A percentile compares a stretch with the other conserved stretches of the same genome.
These are phyloP conservation scores for Vinca minor DNA, from an alignment of 257 asterid species.

Conservation along the genomic window DNA sequence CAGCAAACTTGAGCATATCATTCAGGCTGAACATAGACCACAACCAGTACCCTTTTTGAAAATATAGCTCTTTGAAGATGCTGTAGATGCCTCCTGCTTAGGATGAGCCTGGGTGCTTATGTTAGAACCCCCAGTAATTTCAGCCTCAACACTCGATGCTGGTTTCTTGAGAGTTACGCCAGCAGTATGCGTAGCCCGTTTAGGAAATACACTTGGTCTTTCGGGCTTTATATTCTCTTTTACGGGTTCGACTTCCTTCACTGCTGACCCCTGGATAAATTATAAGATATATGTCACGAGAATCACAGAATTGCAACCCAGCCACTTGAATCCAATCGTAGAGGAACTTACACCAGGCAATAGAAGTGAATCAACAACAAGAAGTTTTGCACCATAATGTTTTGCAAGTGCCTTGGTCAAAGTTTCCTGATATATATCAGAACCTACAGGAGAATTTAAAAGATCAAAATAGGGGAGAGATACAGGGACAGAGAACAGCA, in stretches of 20 bases:
- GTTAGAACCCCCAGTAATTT: slow-evolving; percentile 55
- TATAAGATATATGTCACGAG: not conserved
- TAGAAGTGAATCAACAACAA: slow-evolving; percentile 55
- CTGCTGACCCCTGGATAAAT: slow-evolving; percentile 46
- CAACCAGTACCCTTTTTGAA: slow-evolving; percentile 53
- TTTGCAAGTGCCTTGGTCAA: slow-evolving; percentile 72
- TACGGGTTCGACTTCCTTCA: slow-evolving; percentile 53
- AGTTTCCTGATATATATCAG: slow-evolving; percentile 84
- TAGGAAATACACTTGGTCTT: slow-evolving; percentile 47
- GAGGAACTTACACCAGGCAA: slow-evolving; percentile 65
- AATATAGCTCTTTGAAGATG: slow-evolving; percentile 55
- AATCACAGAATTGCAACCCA: not conserved
- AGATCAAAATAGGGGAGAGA: slow-evolving; percentile 10
- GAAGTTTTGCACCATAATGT: slow-evolving; percentile 49
- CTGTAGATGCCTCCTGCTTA: slow-evolving; percentile 86
- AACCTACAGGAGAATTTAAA: slow-evolving; percentile 37
- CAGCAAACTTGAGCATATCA: not conserved
- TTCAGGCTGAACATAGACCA: not conserved
- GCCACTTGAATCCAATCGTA: not conserved
- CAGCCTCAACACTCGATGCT: slow-evolving; percentile 75
- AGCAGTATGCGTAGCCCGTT: slow-evolving; percentile 40
- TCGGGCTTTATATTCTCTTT: slow-evolving; percentile 67
- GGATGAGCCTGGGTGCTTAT: slow-evolving; percentile 53
- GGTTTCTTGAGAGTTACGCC: slow-evolving; percentile 60
- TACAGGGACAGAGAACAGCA: not conserved